Evolutionary conservation across 176 grass and related monocot genomes (phyloP).

Genomic region (Eremochloa ophiuroides): DNA sequence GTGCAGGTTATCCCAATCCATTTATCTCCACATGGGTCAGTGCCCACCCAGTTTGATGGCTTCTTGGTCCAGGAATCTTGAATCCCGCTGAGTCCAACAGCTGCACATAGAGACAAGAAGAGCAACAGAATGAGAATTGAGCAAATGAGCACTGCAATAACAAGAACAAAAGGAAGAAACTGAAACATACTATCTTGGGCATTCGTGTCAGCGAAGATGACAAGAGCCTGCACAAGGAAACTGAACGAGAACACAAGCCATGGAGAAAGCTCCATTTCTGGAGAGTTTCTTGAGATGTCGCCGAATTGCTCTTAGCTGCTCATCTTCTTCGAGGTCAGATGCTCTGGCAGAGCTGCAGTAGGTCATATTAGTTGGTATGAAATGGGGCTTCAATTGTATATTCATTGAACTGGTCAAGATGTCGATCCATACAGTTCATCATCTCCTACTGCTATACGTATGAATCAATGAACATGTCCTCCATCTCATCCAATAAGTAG

Average conservation of each 20-base stretch:
- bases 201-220: constrained; percentile 32
- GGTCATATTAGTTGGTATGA: neutral
- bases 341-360: neutral
- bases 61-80: constrained; percentile 31
- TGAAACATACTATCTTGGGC: constrained; percentile 16
- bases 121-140: neutral
- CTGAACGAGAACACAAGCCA: constrained; percentile 27
- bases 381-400: neutral
- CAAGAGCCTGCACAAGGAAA: constrained; percentile 14
- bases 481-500: constrained; percentile 6
- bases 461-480: constrained; percentile 4
- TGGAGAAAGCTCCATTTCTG: constrained; percentile 31
- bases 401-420: constrained; percentile 38
- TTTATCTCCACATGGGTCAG: constrained; percentile 62
- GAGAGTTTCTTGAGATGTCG: constrained; percentile 7
- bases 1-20: constrained; percentile 64
- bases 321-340: constrained; percentile 26
- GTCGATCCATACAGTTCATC: neutral
- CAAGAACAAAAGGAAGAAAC: neutral
- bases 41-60: constrained; percentile 70
- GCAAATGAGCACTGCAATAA: neutral
- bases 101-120: constrained; percentile 23
- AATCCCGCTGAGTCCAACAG: constrained; percentile 38
- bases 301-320: constrained; percentile 24
- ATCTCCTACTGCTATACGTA: neutral